Base-by-base conservation (phyloP, 768 basidiomycete species). In the Boletus reticuloceps region DNA sequence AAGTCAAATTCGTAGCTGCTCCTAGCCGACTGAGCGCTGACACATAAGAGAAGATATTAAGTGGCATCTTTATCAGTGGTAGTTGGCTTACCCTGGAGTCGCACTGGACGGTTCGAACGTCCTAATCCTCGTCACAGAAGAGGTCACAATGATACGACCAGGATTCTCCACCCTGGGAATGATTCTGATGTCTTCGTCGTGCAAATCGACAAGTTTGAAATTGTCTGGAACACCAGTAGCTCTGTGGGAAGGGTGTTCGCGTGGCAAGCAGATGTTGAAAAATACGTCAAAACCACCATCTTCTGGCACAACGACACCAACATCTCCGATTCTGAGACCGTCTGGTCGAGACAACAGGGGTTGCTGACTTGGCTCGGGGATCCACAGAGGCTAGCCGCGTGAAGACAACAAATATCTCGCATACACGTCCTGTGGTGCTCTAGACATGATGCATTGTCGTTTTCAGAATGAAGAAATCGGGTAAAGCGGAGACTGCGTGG, bases 241-340 rank as follows among this genome's bases (percentile, higher is more conserved):
- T 19, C 37, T 40, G 12, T 58, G 47, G 19, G 45, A 58, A 6
- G 62, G 41, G 37, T 76, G 69, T 17, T 71, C 62, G 10, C 63
- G 67, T 34, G 72, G 66, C 4, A 72, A 51, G 36, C 67, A 70
- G 4, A 75, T 66, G 44, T 72, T 75, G 61, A 76, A 76, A 2
- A 72, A 65, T 42, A 71, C 71, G 20, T 69, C 67, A 29, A 76
- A 77, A 8, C 59, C 56, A n/a, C 73, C 75, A 41, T 64, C 56
- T 2, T 63, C 63, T 1, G 66, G 60, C 0, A 54, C 64, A 14
- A 75, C 50, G n/a, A 72, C 61, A 4, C 72, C 72, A 7, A 75
- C 69, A 47, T 76, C 74, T 4, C 75, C 74, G 19, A 74, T 71
- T 27, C 51, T 63, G 27, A 71, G 62, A 2, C 73, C 74, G 5